Base-by-base conservation (phyloP, 2,329 filamentous ascomycete species). In the Didymella exigua region DNA sequence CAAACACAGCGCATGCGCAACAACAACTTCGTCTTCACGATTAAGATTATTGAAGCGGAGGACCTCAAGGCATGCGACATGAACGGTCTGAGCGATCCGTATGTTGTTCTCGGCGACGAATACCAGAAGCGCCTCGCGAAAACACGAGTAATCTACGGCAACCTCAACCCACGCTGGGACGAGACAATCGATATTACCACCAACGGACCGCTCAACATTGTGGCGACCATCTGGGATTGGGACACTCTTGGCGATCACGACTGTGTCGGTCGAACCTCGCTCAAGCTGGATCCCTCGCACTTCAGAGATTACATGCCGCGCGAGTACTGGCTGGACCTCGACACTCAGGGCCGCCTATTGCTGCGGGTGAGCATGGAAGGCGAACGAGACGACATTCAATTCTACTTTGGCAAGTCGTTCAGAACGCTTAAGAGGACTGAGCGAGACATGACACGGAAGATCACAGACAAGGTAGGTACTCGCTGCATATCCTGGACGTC, bases 1-100 rank as follows among this genome's bases (percentile, higher is more conserved):
- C 81, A 85, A 48, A 86, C 86, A n/a, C 84, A 86, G 56, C 82
- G 82, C 69, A 81, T 84, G 52, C 86, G 86, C 65, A 89, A 86
- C 66, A 89, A 86, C 59, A 97, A 96, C 72, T 98, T 96, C 72
- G 93, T 97, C 50, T 99, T 99, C 76, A 98, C 95, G 0, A 93
- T 99, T 77, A 99, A 99, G 78, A 93, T 99, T 55, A 93, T 99
- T 23, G 95, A 99, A 76, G 95, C 91, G 8, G 95, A 99, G 76
- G 95, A 99, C 68, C 81, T 99, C 65, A 98, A 98, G 76, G 91
- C 95, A n/a, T 98, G 95, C 72, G 95, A 99, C 75, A 88, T 96
- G 65, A 96, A 90, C 67, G 95, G 95, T 30, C 86, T 89, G 61
- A 98, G 93, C 72, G 95, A 99, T 76, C 95, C 95, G 0, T 99